These are phyloP conservation scores for Moesziomyces parantarcticus DNA, from an alignment of 1,284 basidiomycete genomes.

Conservation along the genomic window DNA sequence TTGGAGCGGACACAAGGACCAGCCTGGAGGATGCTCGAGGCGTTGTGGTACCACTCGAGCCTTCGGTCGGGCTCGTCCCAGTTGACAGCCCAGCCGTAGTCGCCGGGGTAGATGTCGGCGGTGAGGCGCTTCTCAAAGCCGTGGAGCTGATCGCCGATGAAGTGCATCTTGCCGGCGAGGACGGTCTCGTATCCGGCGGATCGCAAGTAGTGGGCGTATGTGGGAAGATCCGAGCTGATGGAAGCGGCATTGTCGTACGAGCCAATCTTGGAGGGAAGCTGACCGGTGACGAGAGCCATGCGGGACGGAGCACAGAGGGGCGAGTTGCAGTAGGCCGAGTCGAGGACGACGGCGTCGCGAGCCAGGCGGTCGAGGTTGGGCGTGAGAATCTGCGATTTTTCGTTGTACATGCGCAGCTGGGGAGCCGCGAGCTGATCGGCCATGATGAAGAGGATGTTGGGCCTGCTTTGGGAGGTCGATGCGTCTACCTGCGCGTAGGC, in stretches of 20 bases:
- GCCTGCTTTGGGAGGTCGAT: constrained; percentile 4
- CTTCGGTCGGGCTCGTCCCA: constrained; percentile 37
- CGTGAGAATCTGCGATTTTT: constrained; percentile 34
- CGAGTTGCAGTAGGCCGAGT: constrained; percentile 45
- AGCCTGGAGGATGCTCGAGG: constrained; percentile 39
- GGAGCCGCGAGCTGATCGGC: constrained; percentile 41
- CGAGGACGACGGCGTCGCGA: constrained; percentile 29
- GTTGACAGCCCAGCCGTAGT: constrained; percentile 44
- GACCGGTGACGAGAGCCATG: constrained; percentile 40
- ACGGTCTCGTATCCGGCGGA: constrained; percentile 38
- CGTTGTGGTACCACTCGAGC: constrained; percentile 43
- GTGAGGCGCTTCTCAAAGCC: constrained; percentile 42
- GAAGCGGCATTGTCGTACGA: constrained; percentile 38
- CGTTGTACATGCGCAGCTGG: constrained; percentile 42
- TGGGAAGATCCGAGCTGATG: constrained; percentile 39
- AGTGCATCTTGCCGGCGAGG: constrained; percentile 42
- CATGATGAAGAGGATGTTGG: constrained; percentile 42
- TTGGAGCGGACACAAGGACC: constrained; percentile 39
- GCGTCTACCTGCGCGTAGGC: neutral
- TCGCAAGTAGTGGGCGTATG: constrained; percentile 37
- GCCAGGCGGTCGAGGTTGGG: constrained; percentile 37
- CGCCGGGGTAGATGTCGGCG: constrained; percentile 43
- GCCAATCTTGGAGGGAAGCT: constrained; percentile 36
- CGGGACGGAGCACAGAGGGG: constrained; percentile 42
- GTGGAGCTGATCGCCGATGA: constrained; percentile 41